A percentile compares a stretch with the other conserved stretches of the same genome.
phyloP scores from a whole-genome alignment of 2,329 filamentous ascomycete genomes.

The Aspergillus sp. region DNA sequence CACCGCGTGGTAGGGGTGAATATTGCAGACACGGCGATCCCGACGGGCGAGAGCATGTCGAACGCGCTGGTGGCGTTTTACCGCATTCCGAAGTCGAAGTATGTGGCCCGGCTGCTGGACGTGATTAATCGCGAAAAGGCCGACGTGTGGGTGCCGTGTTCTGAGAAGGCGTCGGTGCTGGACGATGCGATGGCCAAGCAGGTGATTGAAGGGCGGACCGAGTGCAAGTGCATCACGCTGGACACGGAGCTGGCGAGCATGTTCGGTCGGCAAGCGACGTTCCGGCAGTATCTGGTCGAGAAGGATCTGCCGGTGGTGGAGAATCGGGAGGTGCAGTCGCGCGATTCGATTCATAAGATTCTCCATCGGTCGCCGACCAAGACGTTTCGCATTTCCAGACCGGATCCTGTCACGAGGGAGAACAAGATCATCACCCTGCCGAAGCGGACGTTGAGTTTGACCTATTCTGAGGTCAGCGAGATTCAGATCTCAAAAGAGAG shows the following conservation, averaged over 20 bases:
- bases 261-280: conserved; percentile 65
- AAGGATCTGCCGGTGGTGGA: conserved; percentile 57
- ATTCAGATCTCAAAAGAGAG: conserved; percentile 55
- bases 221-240: conserved; percentile 65
- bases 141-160: conserved; percentile 73
- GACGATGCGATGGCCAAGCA: conserved; percentile 68
- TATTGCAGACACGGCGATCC: conserved; percentile 50
- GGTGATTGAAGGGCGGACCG: conserved; percentile 56
- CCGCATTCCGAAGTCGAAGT: conserved; percentile 48
- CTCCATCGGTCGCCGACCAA: conserved; percentile 47
- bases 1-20: conserved; percentile 74
- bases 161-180: conserved; percentile 63
- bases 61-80: conserved; percentile 57
- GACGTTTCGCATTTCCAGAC: conserved; percentile 63
- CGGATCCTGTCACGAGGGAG: conserved; percentile 49
- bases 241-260: conserved; percentile 54
- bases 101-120: conserved; percentile 57
- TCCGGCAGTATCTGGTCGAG: conserved; percentile 58
- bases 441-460: conserved; percentile 52
- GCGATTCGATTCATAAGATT: conserved; percentile 53
- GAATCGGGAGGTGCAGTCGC: conserved; percentile 54
- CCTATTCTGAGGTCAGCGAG: conserved; percentile 53
- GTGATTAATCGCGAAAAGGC: conserved; percentile 62
- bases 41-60: conserved; percentile 60
- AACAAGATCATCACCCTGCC: conserved; percentile 62